Evolutionary conservation across 345 rosid genomes (phyloP), one percentile per base, ranked within the genome.

Genomic region (Noccaea caerulescens): DNA sequence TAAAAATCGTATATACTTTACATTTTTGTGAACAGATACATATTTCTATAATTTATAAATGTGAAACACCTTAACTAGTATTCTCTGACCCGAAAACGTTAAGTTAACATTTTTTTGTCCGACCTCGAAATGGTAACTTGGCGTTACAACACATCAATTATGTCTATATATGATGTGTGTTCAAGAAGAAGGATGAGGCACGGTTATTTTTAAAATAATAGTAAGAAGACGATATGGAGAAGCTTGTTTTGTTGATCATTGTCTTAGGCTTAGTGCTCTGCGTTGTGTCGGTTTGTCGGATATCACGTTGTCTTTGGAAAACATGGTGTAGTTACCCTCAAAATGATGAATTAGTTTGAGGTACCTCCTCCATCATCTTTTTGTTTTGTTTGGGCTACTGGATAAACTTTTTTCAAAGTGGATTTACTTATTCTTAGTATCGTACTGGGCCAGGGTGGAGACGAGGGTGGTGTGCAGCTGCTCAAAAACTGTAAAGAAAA

Each of bases 171-270:
- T 1, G 4, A 9, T 47, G 14, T 12, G 25, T 3, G 3, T 8
- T 51, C 60, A 41, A 30, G 43, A 41, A 69, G 53, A 60, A 60
- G 51, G 43, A 27, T 27, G 30, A 11, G n/a, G 39, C 51, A 39
- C 25, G 13, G 11, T 5, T 13, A 20, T 7, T 12, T 27, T 27
- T 2, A 2, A 49, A 27, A 3, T 7, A 58, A 58, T 1, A 45
- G 43, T 54, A 45, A n/a, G 16, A 57, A 45, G 41, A 49, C 49
- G 52, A 30, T 3, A 70, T 71, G 75, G 68, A 71, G 34, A 50
- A 30, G 51, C 2, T 27, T 13, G 13, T 33, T 16, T 8, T n/a
- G 1, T 10, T 3, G 33, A 6, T 54, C 25, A 18, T 42, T 6
- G 38, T 52, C 36, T 1, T 52, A 0, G 12, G 25, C 13, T 10